Evolutionary conservation across 768 basidiomycete genomes (phyloP), one percentile per base, ranked within the genome.

Genomic region (Glaciozyma antarctica): DNA sequence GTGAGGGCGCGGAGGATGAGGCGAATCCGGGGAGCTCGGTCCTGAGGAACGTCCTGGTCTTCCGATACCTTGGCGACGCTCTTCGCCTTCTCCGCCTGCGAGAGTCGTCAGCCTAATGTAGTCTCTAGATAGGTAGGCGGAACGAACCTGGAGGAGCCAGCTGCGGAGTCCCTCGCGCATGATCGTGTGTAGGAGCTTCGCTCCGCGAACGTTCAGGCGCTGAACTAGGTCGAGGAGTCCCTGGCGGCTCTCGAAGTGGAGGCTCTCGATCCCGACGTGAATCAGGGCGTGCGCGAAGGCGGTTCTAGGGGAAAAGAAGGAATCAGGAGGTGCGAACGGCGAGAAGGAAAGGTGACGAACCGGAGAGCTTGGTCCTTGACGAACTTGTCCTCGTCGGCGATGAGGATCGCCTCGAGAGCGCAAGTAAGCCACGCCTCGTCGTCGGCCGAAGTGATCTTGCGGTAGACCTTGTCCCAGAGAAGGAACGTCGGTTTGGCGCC

Each of bases 401-500:
- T 51, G 41, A 75, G 58, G 17, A 77, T 77, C 5, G 80, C 82
- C 61, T 86, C 80, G 13, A 81, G 74, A 0, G 87, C 86, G 41
- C 85, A 81, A 19, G 90, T 77, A 2, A 95, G 76, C 93, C 92
- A 95, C 17, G 70, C 72, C 62, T 89, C 85, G 60, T 79, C 79
- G 21, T 90, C 90, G 4, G 81, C 81, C 0, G 79, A 71, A 10
- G 79, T 77, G 21, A 86, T 69, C 74, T 88, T 90, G 64, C 85
- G 83, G 72, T 90, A 91, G 0, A 89, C 84, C 75, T 88, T 91
- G 60, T 94, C 91, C 83, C 84, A 90, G 19, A 93, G 71, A 48
- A 97, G 76, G 78, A 95, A 95, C 2, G 88, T 86, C 0, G 90
- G 88, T 74, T 90, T 95, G 28, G 82, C 77, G 19, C 79, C 77